Conservation (phyloP, 2,329 filamentous ascomycete genomes). For the Biscogniauxia marginata region DNA sequence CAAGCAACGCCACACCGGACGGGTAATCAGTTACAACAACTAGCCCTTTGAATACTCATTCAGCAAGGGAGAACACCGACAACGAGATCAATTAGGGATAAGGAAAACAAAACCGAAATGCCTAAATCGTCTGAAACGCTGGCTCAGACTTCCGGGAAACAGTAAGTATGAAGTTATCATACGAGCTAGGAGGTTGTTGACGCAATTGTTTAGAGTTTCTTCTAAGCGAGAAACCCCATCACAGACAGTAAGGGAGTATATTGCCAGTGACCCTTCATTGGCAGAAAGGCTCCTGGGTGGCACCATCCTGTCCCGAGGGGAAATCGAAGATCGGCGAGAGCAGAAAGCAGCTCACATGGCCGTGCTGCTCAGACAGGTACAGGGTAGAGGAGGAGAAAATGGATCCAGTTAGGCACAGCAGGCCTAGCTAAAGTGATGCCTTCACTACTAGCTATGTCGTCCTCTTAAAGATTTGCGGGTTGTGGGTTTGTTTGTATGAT, state of each 20-base stretch:
- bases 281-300: slow-evolving; percentile 23
- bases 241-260: slow-evolving; percentile 25
- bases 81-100: neutral
- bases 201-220: neutral
- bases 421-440: neutral
- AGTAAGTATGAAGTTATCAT: slow-evolving; percentile 5
- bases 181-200: neutral
- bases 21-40: neutral
- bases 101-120: slow-evolving; percentile 10
- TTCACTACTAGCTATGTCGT: neutral
- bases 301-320: slow-evolving; percentile 9
- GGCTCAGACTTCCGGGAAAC: neutral
- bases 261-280: slow-evolving; percentile 18
- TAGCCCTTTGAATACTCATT: neutral
- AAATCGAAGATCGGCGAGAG: slow-evolving; percentile 7
- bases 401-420: neutral
- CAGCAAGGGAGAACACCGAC: neutral
- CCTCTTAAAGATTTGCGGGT: no score
- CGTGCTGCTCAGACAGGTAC: slow-evolving; percentile 12
- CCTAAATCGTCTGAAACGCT: neutral
- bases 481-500: neutral
- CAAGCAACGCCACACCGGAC: neutral
- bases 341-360: slow-evolving; percentile 18
- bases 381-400: slow-evolving; percentile 6
- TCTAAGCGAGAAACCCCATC: slow-evolving; percentile 7